Percentiles rank a stretch among this genome's conserved stretches.
Evolutionary conservation across 306 rosid species (phyloP).

Genomic region (Pterocarpus santalinus): DNA sequence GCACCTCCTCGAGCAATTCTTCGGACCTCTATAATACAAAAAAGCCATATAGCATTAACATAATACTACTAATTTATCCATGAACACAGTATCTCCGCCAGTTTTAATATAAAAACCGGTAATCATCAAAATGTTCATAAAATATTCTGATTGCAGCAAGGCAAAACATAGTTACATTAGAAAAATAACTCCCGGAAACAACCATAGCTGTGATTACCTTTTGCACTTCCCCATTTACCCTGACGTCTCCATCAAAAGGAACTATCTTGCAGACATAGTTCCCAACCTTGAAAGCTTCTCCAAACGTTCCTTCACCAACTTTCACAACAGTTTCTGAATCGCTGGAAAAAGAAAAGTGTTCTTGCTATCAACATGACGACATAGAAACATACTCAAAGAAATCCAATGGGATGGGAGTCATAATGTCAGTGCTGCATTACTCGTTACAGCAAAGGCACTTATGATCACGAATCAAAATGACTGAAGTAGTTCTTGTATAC

Average conservation of each 20-base stretch:
- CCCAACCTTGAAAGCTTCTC: slow-evolving; percentile 92
- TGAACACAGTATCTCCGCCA: slow-evolving; percentile 16
- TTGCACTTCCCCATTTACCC: slow-evolving; percentile 90
- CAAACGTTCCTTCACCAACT: slow-evolving; percentile 95
- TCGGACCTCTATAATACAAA: slow-evolving; percentile 72
- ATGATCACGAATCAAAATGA: slow-evolving; percentile 22
- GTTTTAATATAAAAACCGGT: slow-evolving; percentile 21
- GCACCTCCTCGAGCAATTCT: slow-evolving; percentile 90
- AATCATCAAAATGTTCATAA: neutral
- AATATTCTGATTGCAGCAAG: slow-evolving; percentile 16
- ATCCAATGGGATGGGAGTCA: neutral
- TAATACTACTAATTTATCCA: slow-evolving; percentile 9
- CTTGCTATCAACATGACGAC: slow-evolving; percentile 43
- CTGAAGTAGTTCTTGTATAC: slow-evolving; percentile 10
- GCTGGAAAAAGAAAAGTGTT: slow-evolving; percentile 56
- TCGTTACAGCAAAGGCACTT: slow-evolving; percentile 14
- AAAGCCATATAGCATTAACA: slow-evolving; percentile 35
- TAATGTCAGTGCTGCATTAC: slow-evolving; percentile 2
- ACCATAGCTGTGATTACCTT: slow-evolving; percentile 63
- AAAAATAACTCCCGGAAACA: slow-evolving; percentile 26
- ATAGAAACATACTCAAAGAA: slow-evolving; percentile 31
- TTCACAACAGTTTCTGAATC: slow-evolving; percentile 65
- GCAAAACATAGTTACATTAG: slow-evolving; percentile 24
- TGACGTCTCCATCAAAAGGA: slow-evolving; percentile 85
- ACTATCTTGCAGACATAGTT: slow-evolving; percentile 87